Evolutionary conservation across 1,139 yeast genomes (phyloP).

Genomic region (Chernovozyma aurita): DNA sequence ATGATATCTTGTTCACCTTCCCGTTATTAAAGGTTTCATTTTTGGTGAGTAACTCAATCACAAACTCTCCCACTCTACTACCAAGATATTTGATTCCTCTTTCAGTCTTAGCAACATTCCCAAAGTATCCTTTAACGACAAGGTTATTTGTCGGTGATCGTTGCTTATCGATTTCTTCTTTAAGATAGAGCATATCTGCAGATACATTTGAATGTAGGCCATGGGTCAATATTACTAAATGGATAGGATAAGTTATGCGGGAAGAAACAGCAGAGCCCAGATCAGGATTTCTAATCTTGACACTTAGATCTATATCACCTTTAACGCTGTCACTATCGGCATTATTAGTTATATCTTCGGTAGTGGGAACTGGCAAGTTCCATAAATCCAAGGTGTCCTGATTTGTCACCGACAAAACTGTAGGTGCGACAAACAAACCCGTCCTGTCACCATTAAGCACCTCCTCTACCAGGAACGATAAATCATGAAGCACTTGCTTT

Average conservation of each 20-base stretch:
- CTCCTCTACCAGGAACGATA: slow-evolving; percentile 22
- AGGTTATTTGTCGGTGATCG: slow-evolving; percentile 33
- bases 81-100: slow-evolving; percentile 88
- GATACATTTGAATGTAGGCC: slow-evolving; percentile 89
- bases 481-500: slow-evolving; percentile 39
- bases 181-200: slow-evolving; percentile 82
- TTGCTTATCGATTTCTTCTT: slow-evolving; percentile 65
- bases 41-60: slow-evolving; percentile 52
- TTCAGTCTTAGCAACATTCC: slow-evolving; percentile 86
- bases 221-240: slow-evolving; percentile 78
- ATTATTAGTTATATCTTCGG: background rate
- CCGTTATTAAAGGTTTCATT: slow-evolving; percentile 28
- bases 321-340: background rate
- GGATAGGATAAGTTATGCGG: slow-evolving; percentile 45
- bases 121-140: slow-evolving; percentile 77
- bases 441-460: slow-evolving; percentile 25
- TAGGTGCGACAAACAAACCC: slow-evolving; percentile 23
- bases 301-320: background rate
- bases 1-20: slow-evolving; percentile 62
- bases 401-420: slow-evolving; percentile 37
- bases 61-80: slow-evolving; percentile 70
- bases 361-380: slow-evolving; percentile 40
- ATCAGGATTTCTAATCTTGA: background rate
- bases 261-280: background rate
- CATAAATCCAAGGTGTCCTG: slow-evolving; percentile 70